These are phyloP conservation scores for Primulina huaijiensis DNA, from an alignment of 257 asterid genomes.

Conservation along the genomic window DNA sequence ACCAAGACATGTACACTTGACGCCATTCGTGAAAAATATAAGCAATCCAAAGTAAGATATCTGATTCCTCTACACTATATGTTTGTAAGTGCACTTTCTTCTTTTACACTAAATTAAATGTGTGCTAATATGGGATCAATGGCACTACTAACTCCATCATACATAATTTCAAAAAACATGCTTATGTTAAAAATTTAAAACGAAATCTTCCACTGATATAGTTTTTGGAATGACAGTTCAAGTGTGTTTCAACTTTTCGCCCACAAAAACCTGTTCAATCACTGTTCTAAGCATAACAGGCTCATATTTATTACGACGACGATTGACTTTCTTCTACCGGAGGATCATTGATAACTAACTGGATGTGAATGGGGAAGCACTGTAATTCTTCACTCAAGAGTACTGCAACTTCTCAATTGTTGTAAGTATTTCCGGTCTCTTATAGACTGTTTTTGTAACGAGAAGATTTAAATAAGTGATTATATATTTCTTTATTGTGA, in stretches of 20 bases:
- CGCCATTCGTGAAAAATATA: conserved; percentile 81
- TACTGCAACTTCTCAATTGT: conserved; percentile 34
- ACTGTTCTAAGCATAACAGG: conserved; percentile 45
- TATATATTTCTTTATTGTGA: conserved; percentile 10
- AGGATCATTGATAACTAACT: conserved; percentile 32
- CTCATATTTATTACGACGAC: conserved; percentile 28
- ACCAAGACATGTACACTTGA: conserved; percentile 41
- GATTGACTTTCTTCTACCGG: conserved; percentile 32
- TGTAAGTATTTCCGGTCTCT: conserved; percentile 37
- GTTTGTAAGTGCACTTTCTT: neutral
- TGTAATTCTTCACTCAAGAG: conserved; percentile 55
- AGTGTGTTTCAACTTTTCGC: conserved; percentile 62
- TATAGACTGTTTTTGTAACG: conserved; percentile 31
- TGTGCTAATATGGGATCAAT: neutral
- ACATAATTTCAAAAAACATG: neutral
- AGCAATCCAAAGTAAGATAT: conserved; percentile 63
- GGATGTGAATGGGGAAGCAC: conserved; percentile 23
- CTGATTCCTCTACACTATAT: neutral
- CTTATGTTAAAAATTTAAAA: neutral
- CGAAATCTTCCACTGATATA: conserved; percentile 12
- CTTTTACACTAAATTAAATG: neutral
- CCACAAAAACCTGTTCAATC: conserved; percentile 46
- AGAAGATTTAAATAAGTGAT: conserved; percentile 38
- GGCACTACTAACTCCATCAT: neutral
- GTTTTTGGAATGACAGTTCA: conserved; percentile 56